Evolutionary conservation across 2,329 filamentous ascomycete genomes (phyloP), one percentile per base, ranked within the genome.

Genomic region (Lachnellula subtilissima): DNA sequence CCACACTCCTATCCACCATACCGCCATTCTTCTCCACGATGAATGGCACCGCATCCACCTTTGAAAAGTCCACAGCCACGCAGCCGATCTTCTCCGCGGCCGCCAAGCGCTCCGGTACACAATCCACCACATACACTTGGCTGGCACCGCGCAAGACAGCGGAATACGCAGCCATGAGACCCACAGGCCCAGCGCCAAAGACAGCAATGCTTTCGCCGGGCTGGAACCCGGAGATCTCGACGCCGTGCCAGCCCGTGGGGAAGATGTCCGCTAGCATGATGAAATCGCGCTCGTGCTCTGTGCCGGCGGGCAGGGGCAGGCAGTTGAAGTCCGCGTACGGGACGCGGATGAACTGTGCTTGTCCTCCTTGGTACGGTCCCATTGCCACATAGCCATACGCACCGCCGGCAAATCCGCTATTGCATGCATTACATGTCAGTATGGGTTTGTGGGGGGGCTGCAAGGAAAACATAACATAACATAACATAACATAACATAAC

Each of bases 321-420:
- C 80, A 81, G 57, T 87, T 87, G 71, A 86, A 86, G 65, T 87
- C 85, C 1, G 84, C 85, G 55, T 82, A 87, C 0, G 85, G 85
- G 1, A 87, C 80, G 3, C 83, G 76, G 17, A 87, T 71, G 56
- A 83, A 87, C 65, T 87, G 82, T 2, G 84, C 85, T 65, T 95
- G 90, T 7, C 81, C 88, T 49, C 90, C 90, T 86, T 72, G 68
- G 55, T 78, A 78, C 1, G 75, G 75, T 0, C 82, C 82, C 81
- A 83, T 82, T 11, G 78, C 74, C n/a, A 86, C 83, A 62, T 86
- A 83, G 5, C 83, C 80, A 54, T 83, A 84, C 19, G 80, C 80
- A 8, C 80, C 81, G 5, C 81, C 81, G 1, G 81, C 81, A 61
- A 84, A 84, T 0, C 80, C 81, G 19, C 62, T 65, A 40, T 50